Evolutionary conservation across 2,329 filamentous ascomycete genomes (phyloP), one percentile per base, ranked within the genome.

Genomic region (Leptographium galeiforme): DNA sequence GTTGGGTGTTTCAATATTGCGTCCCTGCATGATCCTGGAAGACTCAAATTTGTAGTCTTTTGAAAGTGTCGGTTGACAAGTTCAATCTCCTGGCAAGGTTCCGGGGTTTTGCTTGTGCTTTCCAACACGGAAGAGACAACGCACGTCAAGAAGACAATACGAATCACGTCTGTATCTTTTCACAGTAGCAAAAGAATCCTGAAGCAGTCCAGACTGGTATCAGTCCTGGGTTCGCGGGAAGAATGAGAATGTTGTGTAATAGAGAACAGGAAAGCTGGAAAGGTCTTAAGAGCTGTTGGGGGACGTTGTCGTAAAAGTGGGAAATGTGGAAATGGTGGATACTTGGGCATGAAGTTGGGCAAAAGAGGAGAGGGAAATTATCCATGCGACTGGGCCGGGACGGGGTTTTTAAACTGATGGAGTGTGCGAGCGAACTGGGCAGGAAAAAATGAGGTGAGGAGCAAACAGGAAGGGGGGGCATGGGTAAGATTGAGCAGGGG

Each of bases 1-100:
- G 68, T 80, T 76, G 66, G 78, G 75, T 69, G 78, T 72, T 64
- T 79, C 75, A 68, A 73, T 64, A 63, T 70, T 76, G 71, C 71
- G 78, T 68, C 71, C 71, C 65, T 76, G 70, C 76, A 79, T 78
- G 53, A 38, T 32, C 53, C 50, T 32, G 32, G 43, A 38, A 18
- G 7, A 34, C 18, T 45, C 51, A 39, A 41, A 53, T 34, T 48
- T 34, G 33, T 38, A 38, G 16, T 25, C n/a, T 36, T 45, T 40
- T 47, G 48, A 40, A 43, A 38, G 46, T 40, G 48, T 50, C 48
- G 48, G 48, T 8, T 50, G 48, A 50, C 48, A 50, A 38, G n/a
- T 16, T 6, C n/a, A 38, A 39, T 30, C 40, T 36, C 48, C 14
- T 14, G 12, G n/a, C 38, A 18, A 16, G 18, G 47, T 39, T 40